phyloP scores from a whole-genome alignment of 192 early-diverging fungal genomes.

The Entomortierella beljakovae region DNA sequence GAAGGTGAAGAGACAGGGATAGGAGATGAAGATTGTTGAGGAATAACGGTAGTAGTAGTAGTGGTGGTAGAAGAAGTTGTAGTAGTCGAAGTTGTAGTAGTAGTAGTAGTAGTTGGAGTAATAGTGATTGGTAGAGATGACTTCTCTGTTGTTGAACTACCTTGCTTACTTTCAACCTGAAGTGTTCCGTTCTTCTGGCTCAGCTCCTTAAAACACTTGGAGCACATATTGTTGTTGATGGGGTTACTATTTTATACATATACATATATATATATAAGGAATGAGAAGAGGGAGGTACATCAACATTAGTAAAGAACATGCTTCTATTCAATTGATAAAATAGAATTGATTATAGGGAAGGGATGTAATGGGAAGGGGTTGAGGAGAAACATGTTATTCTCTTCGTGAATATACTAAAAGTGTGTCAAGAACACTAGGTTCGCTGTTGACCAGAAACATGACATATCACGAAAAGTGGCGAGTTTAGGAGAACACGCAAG shows the following conservation, averaged over 20 bases:
- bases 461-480: constrained; percentile 1
- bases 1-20: constrained; percentile 27
- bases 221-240: constrained; percentile 80
- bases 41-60: not conserved
- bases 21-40: constrained; percentile 13
- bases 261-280: not conserved
- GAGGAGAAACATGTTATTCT: no score
- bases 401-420: not conserved
- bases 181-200: constrained; percentile 55
- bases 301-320: no score
- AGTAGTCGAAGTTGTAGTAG: constrained; percentile 18
- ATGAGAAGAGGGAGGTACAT: no score
- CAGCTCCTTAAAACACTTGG: constrained; percentile 79
- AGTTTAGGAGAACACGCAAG: constrained; percentile 20
- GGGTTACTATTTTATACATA: constrained; percentile 62
- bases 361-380: no score
- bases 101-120: not conserved
- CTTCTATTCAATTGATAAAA: no score
- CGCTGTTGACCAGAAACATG: constrained; percentile 11
- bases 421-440: not conserved
- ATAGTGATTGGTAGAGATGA: no score
- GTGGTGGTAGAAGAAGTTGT: constrained; percentile 11
- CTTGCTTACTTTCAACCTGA: not conserved
- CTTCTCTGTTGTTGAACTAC: not conserved
- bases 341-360: no score